These are phyloP conservation scores for Pseudopyricularia cyperi DNA, from an alignment of 2,329 filamentous ascomycete species.

Conservation along the genomic window DNA sequence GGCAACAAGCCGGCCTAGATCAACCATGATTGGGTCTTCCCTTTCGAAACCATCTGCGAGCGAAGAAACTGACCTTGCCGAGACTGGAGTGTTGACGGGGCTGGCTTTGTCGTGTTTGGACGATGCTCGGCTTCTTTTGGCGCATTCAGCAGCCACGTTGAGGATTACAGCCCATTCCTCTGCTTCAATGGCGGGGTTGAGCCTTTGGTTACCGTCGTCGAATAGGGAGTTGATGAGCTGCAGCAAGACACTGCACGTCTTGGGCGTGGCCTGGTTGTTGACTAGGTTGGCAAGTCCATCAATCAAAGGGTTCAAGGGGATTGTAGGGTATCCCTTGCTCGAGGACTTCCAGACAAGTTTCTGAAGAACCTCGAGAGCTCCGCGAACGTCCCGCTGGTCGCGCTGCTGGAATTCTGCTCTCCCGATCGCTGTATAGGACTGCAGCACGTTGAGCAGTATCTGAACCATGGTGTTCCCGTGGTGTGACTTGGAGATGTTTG, in stretches of 20 bases:
- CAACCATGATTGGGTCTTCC: slow-evolving; percentile 25
- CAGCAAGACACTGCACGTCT: slow-evolving; percentile 32
- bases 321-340: slow-evolving; percentile 44
- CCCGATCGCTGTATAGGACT: slow-evolving; percentile 30
- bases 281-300: slow-evolving; percentile 42
- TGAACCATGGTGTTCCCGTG: slow-evolving; percentile 57
- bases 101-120: neutral
- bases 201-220: slow-evolving; percentile 32
- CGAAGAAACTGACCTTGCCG: slow-evolving; percentile 8
- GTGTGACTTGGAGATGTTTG: slow-evolving; percentile 60
- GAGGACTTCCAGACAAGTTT: slow-evolving; percentile 48
- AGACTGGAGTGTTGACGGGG: slow-evolving; percentile 6
- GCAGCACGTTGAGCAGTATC: slow-evolving; percentile 49
- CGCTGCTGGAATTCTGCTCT: slow-evolving; percentile 32
- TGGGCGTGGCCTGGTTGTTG: slow-evolving; percentile 27
- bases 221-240: slow-evolving; percentile 43
- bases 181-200: slow-evolving; percentile 45
- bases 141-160: slow-evolving; percentile 44
- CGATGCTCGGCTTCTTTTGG: slow-evolving; percentile 14
- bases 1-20: slow-evolving; percentile 30
- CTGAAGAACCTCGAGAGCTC: slow-evolving; percentile 48
- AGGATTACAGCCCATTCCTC: slow-evolving; percentile 54
- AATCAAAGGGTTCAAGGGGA: slow-evolving; percentile 45
- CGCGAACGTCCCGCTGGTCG: slow-evolving; percentile 38
- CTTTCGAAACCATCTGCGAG: slow-evolving; percentile 17